These are phyloP conservation scores for Volvariella volvacea DNA, from an alignment of 1,284 basidiomycete genomes.

Conservation along the genomic window DNA sequence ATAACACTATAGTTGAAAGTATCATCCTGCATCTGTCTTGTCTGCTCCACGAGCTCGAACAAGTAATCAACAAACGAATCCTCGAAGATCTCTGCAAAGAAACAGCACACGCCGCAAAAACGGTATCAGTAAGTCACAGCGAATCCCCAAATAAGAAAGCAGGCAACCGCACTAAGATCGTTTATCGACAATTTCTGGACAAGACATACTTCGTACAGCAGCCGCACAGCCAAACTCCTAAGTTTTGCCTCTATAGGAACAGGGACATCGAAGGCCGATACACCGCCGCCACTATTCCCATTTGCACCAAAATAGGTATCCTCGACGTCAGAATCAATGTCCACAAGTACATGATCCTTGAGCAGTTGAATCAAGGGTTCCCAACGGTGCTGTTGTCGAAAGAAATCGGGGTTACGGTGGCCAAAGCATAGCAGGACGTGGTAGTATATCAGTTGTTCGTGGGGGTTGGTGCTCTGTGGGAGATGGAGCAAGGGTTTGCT, in stretches of 20 bases:
- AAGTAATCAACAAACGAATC: constrained; percentile 85
- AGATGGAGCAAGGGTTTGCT: constrained; percentile 5
- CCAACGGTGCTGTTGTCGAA: constrained; percentile 79
- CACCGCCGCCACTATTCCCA: constrained; percentile 25
- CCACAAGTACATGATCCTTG: constrained; percentile 71
- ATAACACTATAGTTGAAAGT: constrained; percentile 92
- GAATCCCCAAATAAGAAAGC: not conserved
- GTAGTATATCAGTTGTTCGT: constrained; percentile 77
- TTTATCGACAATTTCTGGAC: constrained; percentile 75
- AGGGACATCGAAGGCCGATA: constrained; percentile 34
- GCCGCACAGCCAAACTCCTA: constrained; percentile 60
- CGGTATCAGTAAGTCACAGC: constrained; percentile 5
- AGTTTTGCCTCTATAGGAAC: constrained; percentile 79
- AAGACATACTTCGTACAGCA: constrained; percentile 88
- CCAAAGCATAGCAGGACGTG: constrained; percentile 75
- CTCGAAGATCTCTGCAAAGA: constrained; percentile 60
- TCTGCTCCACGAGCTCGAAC: constrained; percentile 92
- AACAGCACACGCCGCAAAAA: not conserved
- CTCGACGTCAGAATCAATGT: constrained; percentile 62
- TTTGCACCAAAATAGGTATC: constrained; percentile 46
- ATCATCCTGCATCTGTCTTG: constrained; percentile 84
- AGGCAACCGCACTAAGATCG: constrained; percentile 61
- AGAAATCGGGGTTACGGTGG: constrained; percentile 58
- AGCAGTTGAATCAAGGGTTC: constrained; percentile 73
- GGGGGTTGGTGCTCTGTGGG: constrained; percentile 79